Conservation (phyloP, 192 early-diverging fungal genomes). For the Backusella macrospora region DNA sequence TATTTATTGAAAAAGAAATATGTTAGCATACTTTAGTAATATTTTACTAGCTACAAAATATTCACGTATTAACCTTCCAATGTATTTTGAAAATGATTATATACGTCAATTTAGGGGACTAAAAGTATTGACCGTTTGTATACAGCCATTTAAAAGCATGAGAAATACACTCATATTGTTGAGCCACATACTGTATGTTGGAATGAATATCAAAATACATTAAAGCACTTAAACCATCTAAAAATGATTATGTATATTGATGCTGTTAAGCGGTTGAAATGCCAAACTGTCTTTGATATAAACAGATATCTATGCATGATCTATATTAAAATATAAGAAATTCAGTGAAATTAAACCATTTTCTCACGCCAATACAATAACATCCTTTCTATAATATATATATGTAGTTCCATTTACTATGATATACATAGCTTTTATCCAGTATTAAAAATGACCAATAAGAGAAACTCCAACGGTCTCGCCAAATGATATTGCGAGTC, state of each 20-base stretch:
- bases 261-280: constrained; percentile 43
- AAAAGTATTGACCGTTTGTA: constrained; percentile 30
- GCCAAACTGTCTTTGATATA: constrained; percentile 49
- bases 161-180: constrained; percentile 5
- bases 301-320: constrained; percentile 44
- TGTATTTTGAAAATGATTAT: constrained; percentile 6
- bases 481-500: no score
- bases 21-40: constrained; percentile 63
- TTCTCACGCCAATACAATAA: constrained; percentile 21
- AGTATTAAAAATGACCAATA: constrained; percentile 34
- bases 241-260: constrained; percentile 33
- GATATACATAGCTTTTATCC: constrained; percentile 40
- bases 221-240: constrained; percentile 41
- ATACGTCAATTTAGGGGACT: constrained; percentile 29
- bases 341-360: not conserved
- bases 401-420: constrained; percentile 36
- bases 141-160: constrained; percentile 26
- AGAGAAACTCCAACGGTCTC: not conserved
- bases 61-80: constrained; percentile 24
- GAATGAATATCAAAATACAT: constrained; percentile 48
- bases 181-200: constrained; percentile 29
- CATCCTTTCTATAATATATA: constrained; percentile 32
- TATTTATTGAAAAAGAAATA: constrained; percentile 64
- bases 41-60: constrained; percentile 37
- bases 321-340: constrained; percentile 32